Evolutionary conservation across 176 grass and related monocot genomes (phyloP).

Genomic region (Avena insularis): DNA sequence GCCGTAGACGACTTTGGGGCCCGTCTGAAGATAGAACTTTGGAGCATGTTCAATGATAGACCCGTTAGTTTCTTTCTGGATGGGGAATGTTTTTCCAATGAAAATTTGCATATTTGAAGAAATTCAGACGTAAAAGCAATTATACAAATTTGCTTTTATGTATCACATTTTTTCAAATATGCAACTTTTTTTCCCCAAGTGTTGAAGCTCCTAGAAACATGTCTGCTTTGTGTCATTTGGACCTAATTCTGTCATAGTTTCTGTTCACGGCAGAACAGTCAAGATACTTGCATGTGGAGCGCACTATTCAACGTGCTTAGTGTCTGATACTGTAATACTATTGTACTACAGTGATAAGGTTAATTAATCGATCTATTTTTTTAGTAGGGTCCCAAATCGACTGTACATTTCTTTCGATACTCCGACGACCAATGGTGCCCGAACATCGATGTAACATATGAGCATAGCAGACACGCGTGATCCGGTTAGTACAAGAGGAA

Average conservation of each 20-base stretch:
- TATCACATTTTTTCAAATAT: too few species aligned
- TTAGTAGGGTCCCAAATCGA: constrained; percentile 14
- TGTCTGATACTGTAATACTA: background rate
- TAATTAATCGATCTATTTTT: constrained; percentile 3
- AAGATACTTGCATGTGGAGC: background rate
- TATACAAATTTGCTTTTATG: too few species aligned
- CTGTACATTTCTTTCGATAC: constrained; percentile 15
- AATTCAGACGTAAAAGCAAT: too few species aligned
- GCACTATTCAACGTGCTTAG: constrained; percentile 23
- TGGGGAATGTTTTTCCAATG: background rate
- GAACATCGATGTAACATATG: background rate
- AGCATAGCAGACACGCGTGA: background rate
- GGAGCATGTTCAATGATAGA: background rate
- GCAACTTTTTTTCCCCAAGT: background rate
- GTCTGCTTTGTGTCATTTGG: background rate
- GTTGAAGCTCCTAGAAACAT: constrained; percentile 15
- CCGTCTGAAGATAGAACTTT: background rate
- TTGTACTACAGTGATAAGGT: constrained; percentile 6
- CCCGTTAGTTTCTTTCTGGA: background rate
- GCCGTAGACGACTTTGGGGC: constrained; percentile 1
- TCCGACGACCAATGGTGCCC: background rate
- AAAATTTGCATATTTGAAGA: background rate
- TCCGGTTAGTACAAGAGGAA: background rate
- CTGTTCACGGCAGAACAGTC: background rate
- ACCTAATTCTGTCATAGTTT: background rate